Evolutionary conservation across 1,284 basidiomycete genomes (phyloP).

Genomic region (Ustilago cynodontis): DNA sequence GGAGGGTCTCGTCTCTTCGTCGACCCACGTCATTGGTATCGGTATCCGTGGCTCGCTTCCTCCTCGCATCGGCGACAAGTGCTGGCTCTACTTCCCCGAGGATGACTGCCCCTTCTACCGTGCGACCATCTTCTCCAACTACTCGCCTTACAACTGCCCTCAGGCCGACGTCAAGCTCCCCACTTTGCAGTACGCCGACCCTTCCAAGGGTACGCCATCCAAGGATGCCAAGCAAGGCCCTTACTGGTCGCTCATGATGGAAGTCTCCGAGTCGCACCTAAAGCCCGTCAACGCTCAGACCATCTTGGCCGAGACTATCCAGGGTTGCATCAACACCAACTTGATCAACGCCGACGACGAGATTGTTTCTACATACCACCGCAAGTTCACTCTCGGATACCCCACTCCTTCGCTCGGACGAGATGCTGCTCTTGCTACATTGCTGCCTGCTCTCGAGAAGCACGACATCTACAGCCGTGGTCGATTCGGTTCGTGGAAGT

Average conservation of each 20-base stretch:
- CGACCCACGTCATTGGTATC: constrained; percentile 74
- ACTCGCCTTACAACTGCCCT: constrained; percentile 74
- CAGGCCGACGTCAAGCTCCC: constrained; percentile 70
- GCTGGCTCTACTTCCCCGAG: constrained; percentile 73
- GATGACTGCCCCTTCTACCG: constrained; percentile 74
- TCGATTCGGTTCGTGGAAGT: constrained; percentile 74
- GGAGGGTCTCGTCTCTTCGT: constrained; percentile 72
- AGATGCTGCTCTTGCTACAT: constrained; percentile 71
- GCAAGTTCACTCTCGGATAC: constrained; percentile 73
- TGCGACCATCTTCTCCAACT: constrained; percentile 75
- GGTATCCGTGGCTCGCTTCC: constrained; percentile 73
- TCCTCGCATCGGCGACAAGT: constrained; percentile 74
- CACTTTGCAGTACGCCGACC: constrained; percentile 73
- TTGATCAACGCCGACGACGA: constrained; percentile 72
- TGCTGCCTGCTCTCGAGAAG: constrained; percentile 72
- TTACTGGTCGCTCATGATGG: constrained; percentile 73
- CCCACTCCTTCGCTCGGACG: constrained; percentile 73
- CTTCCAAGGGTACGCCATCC: constrained; percentile 69
- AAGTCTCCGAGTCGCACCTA: constrained; percentile 73
- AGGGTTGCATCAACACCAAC: constrained; percentile 73
- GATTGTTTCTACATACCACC: constrained; percentile 73
- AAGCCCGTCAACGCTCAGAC: constrained; percentile 73
- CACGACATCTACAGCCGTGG: constrained; percentile 73
- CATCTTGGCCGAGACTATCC: constrained; percentile 73
- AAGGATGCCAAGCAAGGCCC: constrained; percentile 71